Evolutionary conservation across 106 monocot species (phyloP).

Genomic region (Dioscorea dumetorum): DNA sequence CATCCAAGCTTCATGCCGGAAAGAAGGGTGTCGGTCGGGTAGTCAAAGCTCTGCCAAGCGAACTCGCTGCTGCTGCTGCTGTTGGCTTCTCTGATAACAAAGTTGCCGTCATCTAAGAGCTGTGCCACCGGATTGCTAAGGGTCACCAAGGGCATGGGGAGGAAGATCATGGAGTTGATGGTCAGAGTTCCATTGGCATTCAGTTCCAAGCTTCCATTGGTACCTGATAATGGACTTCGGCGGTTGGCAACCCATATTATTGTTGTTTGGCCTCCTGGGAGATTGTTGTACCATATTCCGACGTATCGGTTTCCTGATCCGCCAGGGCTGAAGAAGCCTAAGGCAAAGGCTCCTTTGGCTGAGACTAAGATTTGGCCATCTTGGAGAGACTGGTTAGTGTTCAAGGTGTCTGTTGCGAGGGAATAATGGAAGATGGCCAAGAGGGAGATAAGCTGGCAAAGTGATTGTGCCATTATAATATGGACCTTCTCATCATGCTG

Average conservation of each 20-base stretch:
- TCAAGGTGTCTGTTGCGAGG: slow-evolving; percentile 11
- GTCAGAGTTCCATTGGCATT: slow-evolving; percentile 7
- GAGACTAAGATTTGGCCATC: slow-evolving; percentile 27
- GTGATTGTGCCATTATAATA: neutral
- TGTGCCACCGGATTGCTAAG: neutral
- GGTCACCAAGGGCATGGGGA: neutral
- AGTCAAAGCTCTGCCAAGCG: slow-evolving; percentile 33
- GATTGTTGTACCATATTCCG: slow-evolving; percentile 34
- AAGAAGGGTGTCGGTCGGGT: slow-evolving; percentile 27
- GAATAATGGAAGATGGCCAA: slow-evolving; percentile 3
- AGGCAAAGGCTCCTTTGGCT: slow-evolving; percentile 8
- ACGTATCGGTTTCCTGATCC: slow-evolving; percentile 15
- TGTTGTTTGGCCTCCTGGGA: neutral
- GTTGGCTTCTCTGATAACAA: slow-evolving; percentile 8
- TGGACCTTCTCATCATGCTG: too few species aligned
- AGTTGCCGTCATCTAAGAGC: slow-evolving; percentile 21
- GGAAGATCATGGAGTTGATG: slow-evolving; percentile 7
- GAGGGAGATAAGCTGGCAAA: neutral
- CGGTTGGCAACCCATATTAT: slow-evolving; percentile 63
- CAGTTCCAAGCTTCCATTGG: slow-evolving; percentile 10
- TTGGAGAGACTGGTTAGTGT: slow-evolving; percentile 1
- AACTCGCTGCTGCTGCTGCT: neutral
- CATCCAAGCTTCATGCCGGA: slow-evolving; percentile 24
- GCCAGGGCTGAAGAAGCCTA: slow-evolving; percentile 41
- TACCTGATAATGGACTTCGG: slow-evolving; percentile 13